Evolutionary conservation across 371 early-diverging fungal genomes (phyloP), one percentile per base, ranked within the genome.

Genomic region (Zopfochytrium polystomum): DNA sequence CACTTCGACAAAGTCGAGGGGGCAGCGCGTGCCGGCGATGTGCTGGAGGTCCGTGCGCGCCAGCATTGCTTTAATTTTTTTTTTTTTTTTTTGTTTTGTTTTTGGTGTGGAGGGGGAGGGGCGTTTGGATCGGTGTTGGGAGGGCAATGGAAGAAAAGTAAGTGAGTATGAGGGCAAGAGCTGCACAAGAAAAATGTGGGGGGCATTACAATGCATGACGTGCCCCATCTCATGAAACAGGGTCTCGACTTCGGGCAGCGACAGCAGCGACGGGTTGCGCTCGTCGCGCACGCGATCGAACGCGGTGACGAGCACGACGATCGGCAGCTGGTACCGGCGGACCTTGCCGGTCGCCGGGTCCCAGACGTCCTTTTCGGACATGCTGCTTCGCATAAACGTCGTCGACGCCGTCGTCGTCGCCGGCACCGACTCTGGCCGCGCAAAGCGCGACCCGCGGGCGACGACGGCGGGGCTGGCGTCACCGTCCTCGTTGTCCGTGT

Each of bases 181-280:
- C n/a, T n/a, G 23, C 18, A 1, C 38, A 35, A 35, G 11, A 3
- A 34, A 31, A 20, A 22, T 2, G 23, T 13, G 9, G 42, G 1
- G 43, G 43, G 42, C 64, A 60, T 72, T 52, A 68, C 68, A 93
- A 71, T 97, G 97, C 87, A 96, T 90, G 1, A 96, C 98, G 64
- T 98, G 98, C 1, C 98, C 98, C 92, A 96, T 91, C 65, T 98
- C 98, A 74, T 98, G 98, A 74, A 95, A 95, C n/a, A 97, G 68
- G 0, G 96, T 96, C 65, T 94, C 94, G 27, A 95, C 86, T 56
- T 96, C 94, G 55, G 73, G 72, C 61, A 82, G 68, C 1, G 58
- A 32, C 63, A 82, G 47, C n/a, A 71, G 60, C 5, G 45, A 30
- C 11, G 79, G 74, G 13, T 3, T 11, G 20, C 53, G 11, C 9